Evolutionary conservation across 495 filamentous ascomycete species (phyloP).

Genomic region (Chaetomium cochliodes): DNA sequence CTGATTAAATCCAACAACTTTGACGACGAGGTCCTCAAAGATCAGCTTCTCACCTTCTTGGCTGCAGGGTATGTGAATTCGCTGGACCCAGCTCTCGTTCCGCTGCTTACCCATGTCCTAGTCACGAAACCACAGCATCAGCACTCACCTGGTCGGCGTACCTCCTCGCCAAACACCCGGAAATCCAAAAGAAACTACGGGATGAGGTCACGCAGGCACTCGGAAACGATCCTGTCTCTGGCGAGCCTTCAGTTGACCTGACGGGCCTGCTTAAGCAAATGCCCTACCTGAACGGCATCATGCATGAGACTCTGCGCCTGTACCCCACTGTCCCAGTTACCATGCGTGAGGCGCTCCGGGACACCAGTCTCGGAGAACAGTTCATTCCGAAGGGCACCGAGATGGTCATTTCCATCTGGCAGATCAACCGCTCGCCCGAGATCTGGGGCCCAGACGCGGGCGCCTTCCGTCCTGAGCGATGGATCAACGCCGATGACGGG

Average conservation of each 20-base stretch:
- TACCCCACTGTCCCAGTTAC: conserved; percentile 54
- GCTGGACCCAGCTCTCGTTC: neutral
- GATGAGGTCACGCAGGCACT: conserved; percentile 55
- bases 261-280: conserved; percentile 48
- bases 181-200: conserved; percentile 47
- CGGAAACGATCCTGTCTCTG: conserved; percentile 47
- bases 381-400: conserved; percentile 26
- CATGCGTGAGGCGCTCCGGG: conserved; percentile 54
- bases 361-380: conserved; percentile 19
- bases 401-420: conserved; percentile 21
- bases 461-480: conserved; percentile 26
- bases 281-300: conserved; percentile 50
- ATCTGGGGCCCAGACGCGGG: conserved; percentile 27
- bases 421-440: conserved; percentile 21
- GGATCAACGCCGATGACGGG: conserved; percentile 31
- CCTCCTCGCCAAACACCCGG: conserved; percentile 44
- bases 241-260: conserved; percentile 38
- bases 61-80: conserved; percentile 49
- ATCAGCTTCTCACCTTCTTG: conserved; percentile 91
- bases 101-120: conserved; percentile 1
- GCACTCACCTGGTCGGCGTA: conserved; percentile 53
- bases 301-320: conserved; percentile 45
- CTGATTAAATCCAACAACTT: conserved; percentile 73
- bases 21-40: conserved; percentile 71
- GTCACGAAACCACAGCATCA: conserved; percentile 60